Percentiles rank a stretch among this genome's conserved stretches.
Conservation (phyloP, 192 early-diverging fungal species). For the Coemansia sp. region DNA sequence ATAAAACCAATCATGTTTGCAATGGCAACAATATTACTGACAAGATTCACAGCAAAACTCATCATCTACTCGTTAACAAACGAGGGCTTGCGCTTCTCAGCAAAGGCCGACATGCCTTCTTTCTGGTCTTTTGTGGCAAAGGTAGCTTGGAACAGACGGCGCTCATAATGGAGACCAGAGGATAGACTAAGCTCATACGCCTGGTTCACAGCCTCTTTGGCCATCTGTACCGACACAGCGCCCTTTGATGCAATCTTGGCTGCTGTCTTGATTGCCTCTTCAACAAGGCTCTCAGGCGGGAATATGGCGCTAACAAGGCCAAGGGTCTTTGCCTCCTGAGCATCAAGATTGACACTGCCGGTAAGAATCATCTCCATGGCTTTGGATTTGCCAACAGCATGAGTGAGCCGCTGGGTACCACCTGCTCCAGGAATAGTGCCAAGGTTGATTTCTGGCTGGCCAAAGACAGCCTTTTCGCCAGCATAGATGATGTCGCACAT, state of each 20-base stretch:
- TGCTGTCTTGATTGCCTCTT: conserved; percentile 88
- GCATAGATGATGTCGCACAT: conserved; percentile 99
- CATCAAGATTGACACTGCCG: conserved; percentile 78
- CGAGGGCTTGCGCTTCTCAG: conserved; percentile 84
- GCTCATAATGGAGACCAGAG: conserved; percentile 88
- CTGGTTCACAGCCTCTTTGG: conserved; percentile 95
- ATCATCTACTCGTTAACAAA: conserved; percentile 75
- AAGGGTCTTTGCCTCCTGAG: conserved; percentile 79
- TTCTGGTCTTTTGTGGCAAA: conserved; percentile 94
- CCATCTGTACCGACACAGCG: conserved; percentile 86
- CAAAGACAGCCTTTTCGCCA: conserved; percentile 94
- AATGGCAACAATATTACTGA: neutral
- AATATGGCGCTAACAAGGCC: conserved; percentile 90
- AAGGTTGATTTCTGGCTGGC: conserved; percentile 98
- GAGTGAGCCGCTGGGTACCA: conserved; percentile 82
- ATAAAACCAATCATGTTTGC: neutral
- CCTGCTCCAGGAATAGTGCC: conserved; percentile 94
- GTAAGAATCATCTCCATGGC: conserved; percentile 96
- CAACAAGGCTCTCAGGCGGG: conserved; percentile 82
- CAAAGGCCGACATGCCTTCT: conserved; percentile 96
- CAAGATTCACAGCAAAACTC: neutral
- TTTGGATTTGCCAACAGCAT: conserved; percentile 96
- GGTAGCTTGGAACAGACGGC: conserved; percentile 88
- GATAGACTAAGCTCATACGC: conserved; percentile 85
- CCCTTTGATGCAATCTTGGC: conserved; percentile 83